These are phyloP conservation scores for Massariosphaeria phaeospora DNA, from an alignment of 495 filamentous ascomycete genomes.

Conservation along the genomic window DNA sequence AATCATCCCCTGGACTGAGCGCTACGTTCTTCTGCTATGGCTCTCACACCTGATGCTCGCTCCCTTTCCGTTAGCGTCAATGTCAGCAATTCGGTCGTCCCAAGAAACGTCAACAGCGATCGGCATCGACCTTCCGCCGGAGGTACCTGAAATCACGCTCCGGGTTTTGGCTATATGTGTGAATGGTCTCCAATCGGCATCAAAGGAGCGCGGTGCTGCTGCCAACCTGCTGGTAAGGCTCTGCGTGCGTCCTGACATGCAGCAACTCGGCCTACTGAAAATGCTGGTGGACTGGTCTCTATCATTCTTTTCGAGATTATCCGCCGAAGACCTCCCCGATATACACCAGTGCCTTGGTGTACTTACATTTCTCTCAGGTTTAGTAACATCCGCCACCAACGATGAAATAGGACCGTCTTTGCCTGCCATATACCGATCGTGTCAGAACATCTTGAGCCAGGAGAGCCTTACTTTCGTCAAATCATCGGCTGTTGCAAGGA, in stretches of 20 bases:
- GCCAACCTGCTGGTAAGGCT: constrained; percentile 75
- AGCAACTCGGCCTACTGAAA: constrained; percentile 62
- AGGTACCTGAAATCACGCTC: constrained; percentile 63
- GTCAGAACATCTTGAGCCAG: constrained; percentile 46
- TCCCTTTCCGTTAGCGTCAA: constrained; percentile 82
- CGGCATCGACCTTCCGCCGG: constrained; percentile 46
- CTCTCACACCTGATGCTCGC: constrained; percentile 87
- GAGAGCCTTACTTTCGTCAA: constrained; percentile 48
- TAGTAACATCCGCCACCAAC: constrained; percentile 56
- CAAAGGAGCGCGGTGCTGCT: constrained; percentile 85
- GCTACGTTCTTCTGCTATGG: constrained; percentile 86
- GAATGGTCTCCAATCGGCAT: constrained; percentile 63
- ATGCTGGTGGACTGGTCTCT: constrained; percentile 65
- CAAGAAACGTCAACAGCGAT: constrained; percentile 8
- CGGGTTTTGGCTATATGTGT: constrained; percentile 67
- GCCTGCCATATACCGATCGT: constrained; percentile 48
- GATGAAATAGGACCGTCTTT: constrained; percentile 52
- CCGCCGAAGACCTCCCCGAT: constrained; percentile 31
- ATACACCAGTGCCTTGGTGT: constrained; percentile 65
- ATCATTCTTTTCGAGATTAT: constrained; percentile 45
- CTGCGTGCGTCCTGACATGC: constrained; percentile 82
- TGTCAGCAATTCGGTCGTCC: constrained; percentile 55
- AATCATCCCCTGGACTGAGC: constrained; percentile 67
- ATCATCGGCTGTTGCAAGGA: constrained; percentile 70
- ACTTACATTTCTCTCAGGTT: constrained; percentile 69